A percentile compares a stretch with the other conserved stretches of the same genome.
Evolutionary conservation across 176 grass and related monocot species (phyloP).

Genomic region (Metroxylon sagu): DNA sequence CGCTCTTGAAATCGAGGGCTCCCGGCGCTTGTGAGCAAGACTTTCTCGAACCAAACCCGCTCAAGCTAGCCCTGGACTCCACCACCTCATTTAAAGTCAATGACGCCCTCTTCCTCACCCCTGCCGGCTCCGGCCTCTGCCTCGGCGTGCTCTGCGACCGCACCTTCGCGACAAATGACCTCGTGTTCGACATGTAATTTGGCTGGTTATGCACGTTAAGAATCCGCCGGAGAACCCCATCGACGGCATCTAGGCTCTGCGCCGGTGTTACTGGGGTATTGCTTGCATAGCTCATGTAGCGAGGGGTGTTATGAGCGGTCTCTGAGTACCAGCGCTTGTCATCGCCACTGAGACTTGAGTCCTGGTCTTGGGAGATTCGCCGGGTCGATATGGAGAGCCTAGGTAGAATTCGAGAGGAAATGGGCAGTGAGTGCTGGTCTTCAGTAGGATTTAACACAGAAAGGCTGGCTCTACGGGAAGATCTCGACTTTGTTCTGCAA

Average conservation of each 20-base stretch:
- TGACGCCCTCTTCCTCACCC: not conserved
- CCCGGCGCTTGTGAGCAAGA: conserved; percentile 30
- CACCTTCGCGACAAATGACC: conserved; percentile 55
- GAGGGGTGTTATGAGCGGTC: conserved; percentile 49
- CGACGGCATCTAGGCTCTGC: conserved; percentile 20
- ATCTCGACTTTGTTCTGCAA: conserved; percentile 35
- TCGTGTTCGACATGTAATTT: conserved; percentile 70
- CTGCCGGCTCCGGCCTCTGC: conserved; percentile 18
- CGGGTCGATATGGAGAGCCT: conserved; percentile 15
- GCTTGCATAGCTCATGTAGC: conserved; percentile 6
- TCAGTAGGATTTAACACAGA: not conserved
- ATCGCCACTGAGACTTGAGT: not conserved
- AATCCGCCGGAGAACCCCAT: conserved; percentile 22
- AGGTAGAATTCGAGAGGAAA: conserved; percentile 19
- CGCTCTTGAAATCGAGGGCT: conserved; percentile 15
- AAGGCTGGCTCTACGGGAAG: conserved; percentile 2
- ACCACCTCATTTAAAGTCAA: not conserved
- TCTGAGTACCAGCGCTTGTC: conserved; percentile 19
- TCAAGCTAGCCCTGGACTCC: conserved; percentile 20
- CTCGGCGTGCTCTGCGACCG: conserved; percentile 61
- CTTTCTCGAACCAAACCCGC: conserved; percentile 23
- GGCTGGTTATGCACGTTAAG: conserved; percentile 29
- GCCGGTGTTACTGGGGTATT: conserved; percentile 15
- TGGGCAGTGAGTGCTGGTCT: conserved; percentile 2
- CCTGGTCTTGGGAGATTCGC: conserved; percentile 12